Conservation (phyloP, 1,139 yeast species). For the Komagataea norvegica region DNA sequence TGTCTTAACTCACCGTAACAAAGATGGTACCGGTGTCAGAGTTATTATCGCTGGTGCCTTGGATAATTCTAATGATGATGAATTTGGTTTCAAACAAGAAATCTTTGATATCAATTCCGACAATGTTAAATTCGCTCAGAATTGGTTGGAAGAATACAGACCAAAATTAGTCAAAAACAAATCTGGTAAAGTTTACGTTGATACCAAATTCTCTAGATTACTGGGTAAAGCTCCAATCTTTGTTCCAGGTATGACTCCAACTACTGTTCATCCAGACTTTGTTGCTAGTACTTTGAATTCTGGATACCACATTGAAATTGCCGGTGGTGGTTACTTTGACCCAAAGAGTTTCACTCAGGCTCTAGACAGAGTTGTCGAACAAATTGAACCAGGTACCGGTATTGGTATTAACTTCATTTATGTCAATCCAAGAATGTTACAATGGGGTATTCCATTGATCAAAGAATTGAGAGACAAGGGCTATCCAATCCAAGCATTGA, state of each 20-base stretch:
- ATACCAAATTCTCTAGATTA: constrained; percentile 89
- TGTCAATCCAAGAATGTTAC: constrained; percentile 95
- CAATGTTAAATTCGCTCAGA: constrained; percentile 71
- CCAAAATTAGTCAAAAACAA: constrained; percentile 78
- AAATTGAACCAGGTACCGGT: constrained; percentile 79
- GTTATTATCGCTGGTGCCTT: constrained; percentile 89
- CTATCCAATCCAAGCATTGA: constrained; percentile 90
- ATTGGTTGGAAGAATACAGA: constrained; percentile 86
- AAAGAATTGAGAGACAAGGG: constrained; percentile 85
- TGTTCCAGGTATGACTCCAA: constrained; percentile 99
- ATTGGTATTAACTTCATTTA: constrained; percentile 88
- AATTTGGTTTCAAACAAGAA: constrained; percentile 94
- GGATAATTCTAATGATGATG: constrained; percentile 60
- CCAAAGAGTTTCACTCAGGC: constrained; percentile 71
- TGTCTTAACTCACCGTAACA: constrained; percentile 91
- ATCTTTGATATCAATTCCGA: constrained; percentile 63
- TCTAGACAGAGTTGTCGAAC: constrained; percentile 60
- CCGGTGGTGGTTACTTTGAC: constrained; percentile 96
- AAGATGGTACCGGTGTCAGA: constrained; percentile 98
- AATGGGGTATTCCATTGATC: constrained; percentile 97
- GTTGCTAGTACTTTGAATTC: constrained; percentile 91
- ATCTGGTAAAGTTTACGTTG: constrained; percentile 74
- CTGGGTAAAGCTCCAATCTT: constrained; percentile 93
- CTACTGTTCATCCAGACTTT: constrained; percentile 91
- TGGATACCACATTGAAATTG: constrained; percentile 95